Conservation (phyloP, 1,284 basidiomycete genomes). For the Irpex sp. region DNA sequence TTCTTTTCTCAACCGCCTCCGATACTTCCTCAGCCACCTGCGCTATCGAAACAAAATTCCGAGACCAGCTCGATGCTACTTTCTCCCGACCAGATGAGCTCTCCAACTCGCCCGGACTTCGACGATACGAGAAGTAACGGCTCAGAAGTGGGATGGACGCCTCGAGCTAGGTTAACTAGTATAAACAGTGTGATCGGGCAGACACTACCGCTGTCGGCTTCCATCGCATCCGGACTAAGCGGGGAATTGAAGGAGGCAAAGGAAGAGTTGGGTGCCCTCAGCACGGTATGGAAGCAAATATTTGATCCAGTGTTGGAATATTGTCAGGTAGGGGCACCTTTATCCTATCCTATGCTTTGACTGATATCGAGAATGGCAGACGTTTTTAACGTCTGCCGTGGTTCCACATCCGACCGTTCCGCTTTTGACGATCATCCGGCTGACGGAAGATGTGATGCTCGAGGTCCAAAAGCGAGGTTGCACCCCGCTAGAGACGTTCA, state of each 20-base stretch:
- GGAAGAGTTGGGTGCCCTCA: conserved; percentile 51
- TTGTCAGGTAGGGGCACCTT: conserved; percentile 48
- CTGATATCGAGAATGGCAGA: conserved; percentile 33
- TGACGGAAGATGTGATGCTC: conserved; percentile 72
- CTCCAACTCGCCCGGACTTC: conserved; percentile 22
- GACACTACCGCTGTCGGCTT: conserved; percentile 10
- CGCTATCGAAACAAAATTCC: conserved; percentile 10
- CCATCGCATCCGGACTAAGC: not conserved
- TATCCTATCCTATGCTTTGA: conserved; percentile 4
- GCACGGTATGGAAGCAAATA: conserved; percentile 83
- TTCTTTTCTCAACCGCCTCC: conserved; percentile 61
- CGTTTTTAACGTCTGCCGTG: conserved; percentile 57
- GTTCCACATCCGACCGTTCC: conserved; percentile 68
- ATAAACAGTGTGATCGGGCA: conserved; percentile 22
- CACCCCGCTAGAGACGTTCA: conserved; percentile 71
- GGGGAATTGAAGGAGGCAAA: conserved; percentile 27
- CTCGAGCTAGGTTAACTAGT: conserved; percentile 22
- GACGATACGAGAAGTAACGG: conserved; percentile 20
- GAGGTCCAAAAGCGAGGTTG: conserved; percentile 75
- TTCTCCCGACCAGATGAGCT: conserved; percentile 33
- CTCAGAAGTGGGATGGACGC: conserved; percentile 11
- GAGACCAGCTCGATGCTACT: conserved; percentile 32
- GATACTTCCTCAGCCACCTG: conserved; percentile 9
- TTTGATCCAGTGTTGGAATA: conserved; percentile 87
- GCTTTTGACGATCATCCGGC: conserved; percentile 82